Evolutionary conservation across 768 basidiomycete species (phyloP), one percentile per base, ranked within the genome.

Genomic region (Trametes coccinea): DNA sequence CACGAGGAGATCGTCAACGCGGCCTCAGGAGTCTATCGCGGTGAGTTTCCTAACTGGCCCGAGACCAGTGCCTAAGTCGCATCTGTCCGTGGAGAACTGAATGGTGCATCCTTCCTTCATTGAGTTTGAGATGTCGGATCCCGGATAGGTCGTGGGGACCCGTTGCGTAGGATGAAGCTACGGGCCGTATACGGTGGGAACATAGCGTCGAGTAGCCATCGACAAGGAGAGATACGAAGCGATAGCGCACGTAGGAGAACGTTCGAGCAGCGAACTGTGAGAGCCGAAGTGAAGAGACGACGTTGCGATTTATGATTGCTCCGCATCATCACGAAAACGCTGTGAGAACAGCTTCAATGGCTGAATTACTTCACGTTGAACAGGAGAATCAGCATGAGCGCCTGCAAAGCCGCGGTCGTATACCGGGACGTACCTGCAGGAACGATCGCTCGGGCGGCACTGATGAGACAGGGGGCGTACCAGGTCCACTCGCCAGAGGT

Each of bases 131-230:
- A 51, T 34, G 9, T 22, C 22, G 22, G 13, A n/a, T 44, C 56
- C 39, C 41, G 52, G 17, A 44, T 40, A 50, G 14, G 7, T 41
- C 54, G 61, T 56, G 61, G 61, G 55, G 43, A 51, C 43, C 5
- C 16, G 17, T 9, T 8, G n/a, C 9, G 34, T 11, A 34, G 43
- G 55, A 29, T 53, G 61, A 62, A 53, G 52, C 43, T 31, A 62
- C 61, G 61, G 61, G 55, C 61, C 55, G 55, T 43, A 2, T 9
- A 22, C 5, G 40, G 61, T 62, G 61, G 54, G 61, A 62, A 62
- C n/a, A 13, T n/a, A n/a, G 55, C 55, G 37, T n/a, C 9, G 22
- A 46, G 30, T n/a, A 4, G 33, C 43, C 31, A 2, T 46, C 5
- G 16, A n/a, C 11, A 45, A n/a, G 33, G 9, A 27, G 27, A 22